phyloP scores from a whole-genome alignment of 2,329 filamentous ascomycete species.

The Xylariaceae sp. region DNA sequence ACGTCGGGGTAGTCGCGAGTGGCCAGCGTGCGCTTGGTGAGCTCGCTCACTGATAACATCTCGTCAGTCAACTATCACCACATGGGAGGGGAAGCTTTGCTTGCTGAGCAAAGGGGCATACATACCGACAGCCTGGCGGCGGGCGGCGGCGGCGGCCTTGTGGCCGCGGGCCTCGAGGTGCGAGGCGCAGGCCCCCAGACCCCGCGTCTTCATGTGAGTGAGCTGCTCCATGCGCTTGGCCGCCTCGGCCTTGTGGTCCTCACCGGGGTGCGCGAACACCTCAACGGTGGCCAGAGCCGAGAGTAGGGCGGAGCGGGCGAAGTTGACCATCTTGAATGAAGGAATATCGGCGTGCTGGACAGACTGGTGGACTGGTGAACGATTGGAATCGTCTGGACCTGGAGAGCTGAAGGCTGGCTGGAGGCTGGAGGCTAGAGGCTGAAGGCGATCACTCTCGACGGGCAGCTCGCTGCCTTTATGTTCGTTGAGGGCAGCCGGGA shows the following conservation, averaged over 20 bases:
- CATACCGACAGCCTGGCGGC: constrained; percentile 22
- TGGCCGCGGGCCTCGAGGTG: constrained; percentile 25
- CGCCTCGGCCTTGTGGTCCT: constrained; percentile 3
- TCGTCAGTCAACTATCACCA: too few species aligned
- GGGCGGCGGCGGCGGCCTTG: constrained; percentile 22
- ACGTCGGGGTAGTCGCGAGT: constrained; percentile 19
- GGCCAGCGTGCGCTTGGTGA: constrained; percentile 23
- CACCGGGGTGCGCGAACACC: constrained; percentile 2
- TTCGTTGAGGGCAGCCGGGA: too few species aligned
- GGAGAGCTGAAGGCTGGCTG: too few species aligned
- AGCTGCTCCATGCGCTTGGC: constrained; percentile 1
- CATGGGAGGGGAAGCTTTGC: too few species aligned
- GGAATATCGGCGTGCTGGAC: too few species aligned
- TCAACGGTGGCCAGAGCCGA: background rate
- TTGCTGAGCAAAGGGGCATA: too few species aligned
- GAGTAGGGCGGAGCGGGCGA: background rate
- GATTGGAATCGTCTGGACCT: background rate
- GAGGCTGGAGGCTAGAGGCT: too few species aligned
- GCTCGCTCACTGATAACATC: too few species aligned
- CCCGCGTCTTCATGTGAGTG: constrained; percentile 8
- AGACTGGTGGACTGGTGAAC: too few species aligned
- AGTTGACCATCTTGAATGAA: constrained; percentile 1
- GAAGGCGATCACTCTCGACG: too few species aligned
- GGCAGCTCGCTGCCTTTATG: too few species aligned
- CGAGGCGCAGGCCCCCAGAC: constrained; percentile 22